phyloP scores from a whole-genome alignment of 768 basidiomycete genomes.

The Lenzites betulinus region DNA sequence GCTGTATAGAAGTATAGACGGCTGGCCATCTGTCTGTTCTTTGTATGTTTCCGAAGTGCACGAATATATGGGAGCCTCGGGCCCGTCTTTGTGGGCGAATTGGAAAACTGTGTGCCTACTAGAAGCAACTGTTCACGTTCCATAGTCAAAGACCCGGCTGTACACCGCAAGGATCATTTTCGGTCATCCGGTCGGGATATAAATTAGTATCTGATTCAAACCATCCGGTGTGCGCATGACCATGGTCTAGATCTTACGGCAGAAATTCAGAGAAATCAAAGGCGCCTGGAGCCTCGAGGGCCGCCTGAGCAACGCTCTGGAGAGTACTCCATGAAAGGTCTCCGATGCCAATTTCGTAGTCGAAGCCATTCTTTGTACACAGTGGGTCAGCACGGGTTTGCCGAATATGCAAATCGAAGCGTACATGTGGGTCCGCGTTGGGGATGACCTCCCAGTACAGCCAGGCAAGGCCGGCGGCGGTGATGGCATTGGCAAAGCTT shows the following conservation, averaged over 20 bases:
- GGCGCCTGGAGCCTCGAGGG: conserved; percentile 20
- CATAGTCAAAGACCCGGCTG: too few relatives aligned
- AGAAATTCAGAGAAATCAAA: conserved; percentile 30
- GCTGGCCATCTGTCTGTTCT: conserved; percentile 1
- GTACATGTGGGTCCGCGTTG: conserved; percentile 38
- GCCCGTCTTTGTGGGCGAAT: conserved; percentile 1
- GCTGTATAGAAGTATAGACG: background rate
- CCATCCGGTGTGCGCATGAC: too few relatives aligned
- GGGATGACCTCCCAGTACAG: conserved; percentile 43
- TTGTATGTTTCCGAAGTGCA: background rate
- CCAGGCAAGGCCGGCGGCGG: conserved; percentile 40
- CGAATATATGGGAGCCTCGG: conserved; percentile 6
- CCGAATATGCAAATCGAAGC: conserved; percentile 2
- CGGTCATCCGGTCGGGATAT: too few relatives aligned
- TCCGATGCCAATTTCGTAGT: conserved; percentile 29
- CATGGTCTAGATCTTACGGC: background rate
- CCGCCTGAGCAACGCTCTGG: conserved; percentile 20
- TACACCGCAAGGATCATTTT: too few relatives aligned
- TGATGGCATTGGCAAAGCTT: conserved; percentile 36
- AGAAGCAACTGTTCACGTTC: too few relatives aligned
- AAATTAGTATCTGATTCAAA: too few relatives aligned
- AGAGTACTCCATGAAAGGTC: conserved; percentile 27
- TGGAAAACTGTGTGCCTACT: background rate
- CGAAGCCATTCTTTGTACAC: conserved; percentile 6
- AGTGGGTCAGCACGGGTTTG: background rate